Conservation (phyloP, 1,284 basidiomycete species). For the Cronartium ribicola region DNA sequence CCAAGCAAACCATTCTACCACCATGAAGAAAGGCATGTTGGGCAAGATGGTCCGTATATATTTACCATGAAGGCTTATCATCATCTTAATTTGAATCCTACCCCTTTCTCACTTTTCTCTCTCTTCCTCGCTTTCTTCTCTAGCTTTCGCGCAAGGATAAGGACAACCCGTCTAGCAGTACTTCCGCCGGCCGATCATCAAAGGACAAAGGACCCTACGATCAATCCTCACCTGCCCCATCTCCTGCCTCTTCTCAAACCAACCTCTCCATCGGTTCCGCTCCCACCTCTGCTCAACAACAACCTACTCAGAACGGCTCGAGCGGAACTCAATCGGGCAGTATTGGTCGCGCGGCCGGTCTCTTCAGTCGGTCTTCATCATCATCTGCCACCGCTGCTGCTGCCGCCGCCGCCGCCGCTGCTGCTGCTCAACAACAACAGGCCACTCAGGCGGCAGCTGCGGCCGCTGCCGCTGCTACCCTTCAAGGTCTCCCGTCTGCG, state of each 20-base stretch:
- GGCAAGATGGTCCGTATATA: constrained; percentile 27
- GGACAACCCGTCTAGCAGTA: constrained; percentile 12
- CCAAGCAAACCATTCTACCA: neutral
- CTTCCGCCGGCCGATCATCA: neutral
- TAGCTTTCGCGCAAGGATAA: constrained; percentile 41
- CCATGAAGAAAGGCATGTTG: constrained; percentile 40
- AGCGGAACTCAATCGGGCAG: neutral
- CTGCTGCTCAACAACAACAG: constrained; percentile 8
- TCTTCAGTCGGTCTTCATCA: constrained; percentile 13
- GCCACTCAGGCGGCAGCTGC: neutral
- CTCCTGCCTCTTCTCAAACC: constrained; percentile 22
- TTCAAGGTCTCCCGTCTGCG: neutral
- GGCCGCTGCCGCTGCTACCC: neutral
- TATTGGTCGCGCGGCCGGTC: constrained; percentile 5
- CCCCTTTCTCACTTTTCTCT: neutral
- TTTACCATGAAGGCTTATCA: neutral
- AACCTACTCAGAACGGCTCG: constrained; percentile 1
- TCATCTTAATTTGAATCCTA: neutral
- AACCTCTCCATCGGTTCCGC: constrained; percentile 6
- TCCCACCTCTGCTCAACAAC: neutral
- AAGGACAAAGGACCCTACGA: constrained; percentile 23
- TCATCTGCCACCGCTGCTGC: constrained; percentile 2
- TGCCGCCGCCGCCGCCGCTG: neutral
- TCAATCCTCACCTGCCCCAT: constrained; percentile 1
- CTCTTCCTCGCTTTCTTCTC: neutral